Percentiles rank a stretch among this genome's conserved stretches.
Conservation (phyloP, 169 alveolate genomes). For the Plasmodium relictum region DNA sequence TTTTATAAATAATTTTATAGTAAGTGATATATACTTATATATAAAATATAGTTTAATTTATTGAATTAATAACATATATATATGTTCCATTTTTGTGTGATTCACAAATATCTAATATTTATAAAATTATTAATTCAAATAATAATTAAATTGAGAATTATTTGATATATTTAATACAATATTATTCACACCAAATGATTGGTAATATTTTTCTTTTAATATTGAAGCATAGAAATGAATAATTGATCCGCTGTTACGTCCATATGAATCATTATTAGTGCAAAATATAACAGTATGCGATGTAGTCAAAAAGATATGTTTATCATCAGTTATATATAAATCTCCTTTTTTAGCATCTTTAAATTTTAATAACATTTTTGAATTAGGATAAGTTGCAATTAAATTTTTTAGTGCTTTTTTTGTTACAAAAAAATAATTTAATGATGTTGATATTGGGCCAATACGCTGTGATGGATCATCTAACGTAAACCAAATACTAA, state of each 20-base stretch:
- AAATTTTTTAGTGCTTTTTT: conserved; percentile 17
- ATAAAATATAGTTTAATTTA: no score
- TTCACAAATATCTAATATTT: neutral
- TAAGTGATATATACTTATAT: no score
- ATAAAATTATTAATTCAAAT: neutral
- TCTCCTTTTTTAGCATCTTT: conserved; percentile 16
- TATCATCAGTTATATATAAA: conserved; percentile 53
- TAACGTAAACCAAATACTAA: conserved; percentile 26
- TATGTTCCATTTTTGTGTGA: neutral
- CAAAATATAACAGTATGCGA: conserved; percentile 49
- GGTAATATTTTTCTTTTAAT: conserved; percentile 46
- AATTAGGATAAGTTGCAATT: conserved; percentile 19
- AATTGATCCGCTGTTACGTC: conserved; percentile 37
- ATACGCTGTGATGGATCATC: conserved; percentile 44
- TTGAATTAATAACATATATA: neutral
- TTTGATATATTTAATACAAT: conserved; percentile 26
- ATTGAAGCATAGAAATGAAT: conserved; percentile 45
- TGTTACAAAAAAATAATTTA: conserved; percentile 48
- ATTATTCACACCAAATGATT: conserved; percentile 28
- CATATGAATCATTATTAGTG: conserved; percentile 59
- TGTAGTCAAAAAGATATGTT: conserved; percentile 21
- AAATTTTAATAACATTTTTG: conserved; percentile 6
- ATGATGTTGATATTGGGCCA: conserved; percentile 47
- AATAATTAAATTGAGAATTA: conserved; percentile 34
- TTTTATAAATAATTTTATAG: no score